Conservation (phyloP, 139 green algal species). For the Astrephomene gubernaculifera region DNA sequence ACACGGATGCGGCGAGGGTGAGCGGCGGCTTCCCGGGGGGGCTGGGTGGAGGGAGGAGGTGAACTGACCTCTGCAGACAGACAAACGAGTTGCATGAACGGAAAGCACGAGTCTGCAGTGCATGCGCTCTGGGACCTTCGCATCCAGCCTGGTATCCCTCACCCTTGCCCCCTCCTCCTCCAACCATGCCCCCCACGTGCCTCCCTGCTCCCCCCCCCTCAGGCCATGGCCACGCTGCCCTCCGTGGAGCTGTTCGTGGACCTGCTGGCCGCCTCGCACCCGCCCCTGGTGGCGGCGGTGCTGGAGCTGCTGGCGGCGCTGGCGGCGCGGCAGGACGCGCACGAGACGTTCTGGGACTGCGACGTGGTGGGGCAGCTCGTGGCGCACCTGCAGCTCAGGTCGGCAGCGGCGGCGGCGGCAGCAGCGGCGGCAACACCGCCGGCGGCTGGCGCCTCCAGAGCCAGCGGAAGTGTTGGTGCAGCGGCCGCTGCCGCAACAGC, state of each 20-base stretch:
- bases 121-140: too few species aligned
- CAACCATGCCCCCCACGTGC: too few species aligned
- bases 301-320: constrained; percentile 2
- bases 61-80: too few species aligned
- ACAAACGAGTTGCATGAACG: too few species aligned
- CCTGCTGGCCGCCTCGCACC: neutral
- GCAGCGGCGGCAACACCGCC: neutral
- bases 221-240: constrained; percentile 28
- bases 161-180: neutral
- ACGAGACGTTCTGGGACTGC: constrained; percentile 40
- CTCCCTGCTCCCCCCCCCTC: neutral
- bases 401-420: neutral
- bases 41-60: neutral
- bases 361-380: constrained; percentile 25
- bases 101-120: too few species aligned
- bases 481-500: neutral
- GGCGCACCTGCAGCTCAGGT: constrained; percentile 20
- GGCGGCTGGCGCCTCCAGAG: neutral
- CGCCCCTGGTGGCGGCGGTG: neutral
- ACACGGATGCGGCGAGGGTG: constrained; percentile 22
- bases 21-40: neutral
- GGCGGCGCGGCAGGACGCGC: constrained; percentile 19
- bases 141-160: too few species aligned
- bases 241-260: constrained; percentile 33
- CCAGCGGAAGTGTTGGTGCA: too few species aligned